Percentiles rank a stretch among this genome's conserved stretches.
Conservation (phyloP, 352 stramenopile genomes). For the Pythium grandisporangium region DNA sequence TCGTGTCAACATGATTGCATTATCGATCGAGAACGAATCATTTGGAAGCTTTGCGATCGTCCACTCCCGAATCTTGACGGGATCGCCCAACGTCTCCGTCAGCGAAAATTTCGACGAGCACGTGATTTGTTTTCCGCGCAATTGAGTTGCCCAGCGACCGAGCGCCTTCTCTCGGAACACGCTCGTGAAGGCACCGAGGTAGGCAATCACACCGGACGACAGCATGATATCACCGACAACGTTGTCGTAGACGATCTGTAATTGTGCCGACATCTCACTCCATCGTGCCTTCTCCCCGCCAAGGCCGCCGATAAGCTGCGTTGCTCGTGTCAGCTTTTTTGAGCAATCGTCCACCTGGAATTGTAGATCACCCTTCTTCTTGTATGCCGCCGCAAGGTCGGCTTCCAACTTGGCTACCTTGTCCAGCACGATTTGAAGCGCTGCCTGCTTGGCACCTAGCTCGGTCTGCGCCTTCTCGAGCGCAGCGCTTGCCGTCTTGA, state of each 20-base stretch:
- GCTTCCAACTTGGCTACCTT: slow-evolving; percentile 87
- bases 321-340: slow-evolving; percentile 88
- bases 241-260: slow-evolving; percentile 87
- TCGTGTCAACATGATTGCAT: slow-evolving; percentile 90
- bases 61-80: slow-evolving; percentile 90
- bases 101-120: slow-evolving; percentile 79
- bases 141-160: slow-evolving; percentile 59
- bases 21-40: slow-evolving; percentile 94
- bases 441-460: slow-evolving; percentile 86
- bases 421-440: slow-evolving; percentile 88
- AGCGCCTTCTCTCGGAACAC: slow-evolving; percentile 88
- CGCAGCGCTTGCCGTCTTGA: slow-evolving; percentile 84
- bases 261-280: slow-evolving; percentile 82
- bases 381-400: slow-evolving; percentile 85
- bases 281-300: slow-evolving; percentile 91
- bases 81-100: slow-evolving; percentile 83
- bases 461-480: slow-evolving; percentile 82
- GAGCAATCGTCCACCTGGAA: slow-evolving; percentile 91
- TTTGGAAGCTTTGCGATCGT: slow-evolving; percentile 94
- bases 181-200: slow-evolving; percentile 91
- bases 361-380: slow-evolving; percentile 88
- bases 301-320: slow-evolving; percentile 90
- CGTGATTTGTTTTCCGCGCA: slow-evolving; percentile 61
- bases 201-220: slow-evolving; percentile 90
- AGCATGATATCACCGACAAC: slow-evolving; percentile 92